Conservation (phyloP, 73 alveolate species). For the Strombidium stylifer region DNA sequence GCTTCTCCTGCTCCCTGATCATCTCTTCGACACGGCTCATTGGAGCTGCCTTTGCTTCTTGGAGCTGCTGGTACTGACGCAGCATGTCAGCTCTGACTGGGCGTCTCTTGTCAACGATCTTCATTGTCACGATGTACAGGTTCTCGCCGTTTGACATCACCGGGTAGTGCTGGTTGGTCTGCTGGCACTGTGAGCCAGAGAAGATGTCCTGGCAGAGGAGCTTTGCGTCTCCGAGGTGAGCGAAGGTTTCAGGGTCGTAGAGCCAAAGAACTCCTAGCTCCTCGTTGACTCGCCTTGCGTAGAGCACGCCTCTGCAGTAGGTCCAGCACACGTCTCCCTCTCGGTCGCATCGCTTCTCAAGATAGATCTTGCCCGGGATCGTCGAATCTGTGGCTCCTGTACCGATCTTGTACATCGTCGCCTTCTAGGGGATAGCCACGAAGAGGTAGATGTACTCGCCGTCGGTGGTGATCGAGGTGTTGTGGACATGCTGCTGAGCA, state of each 20-base stretch:
- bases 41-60: slow-evolving; percentile 26
- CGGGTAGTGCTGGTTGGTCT: slow-evolving; percentile 80
- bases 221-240: slow-evolving; percentile 46
- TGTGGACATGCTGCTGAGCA: slow-evolving; percentile 30
- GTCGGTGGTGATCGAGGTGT: slow-evolving; percentile 80
- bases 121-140: slow-evolving; percentile 74
- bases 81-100: slow-evolving; percentile 35
- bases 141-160: slow-evolving; percentile 79
- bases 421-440: slow-evolving; percentile 66
- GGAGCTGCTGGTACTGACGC: background rate
- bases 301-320: slow-evolving; percentile 70
- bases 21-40: too few species aligned
- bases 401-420: slow-evolving; percentile 81
- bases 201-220: too few species aligned
- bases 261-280: slow-evolving; percentile 67
- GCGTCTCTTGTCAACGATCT: slow-evolving; percentile 36
- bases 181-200: too few species aligned
- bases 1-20: too few species aligned
- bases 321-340: slow-evolving; percentile 81
- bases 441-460: slow-evolving; percentile 69
- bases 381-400: slow-evolving; percentile 84
- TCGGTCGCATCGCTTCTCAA: slow-evolving; percentile 55
- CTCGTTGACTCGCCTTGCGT: slow-evolving; percentile 67
- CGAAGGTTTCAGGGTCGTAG: slow-evolving; percentile 68
- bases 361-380: slow-evolving; percentile 80